phyloP scores from a whole-genome alignment of 1,139 yeast species.

The Diutina siamensis region DNA sequence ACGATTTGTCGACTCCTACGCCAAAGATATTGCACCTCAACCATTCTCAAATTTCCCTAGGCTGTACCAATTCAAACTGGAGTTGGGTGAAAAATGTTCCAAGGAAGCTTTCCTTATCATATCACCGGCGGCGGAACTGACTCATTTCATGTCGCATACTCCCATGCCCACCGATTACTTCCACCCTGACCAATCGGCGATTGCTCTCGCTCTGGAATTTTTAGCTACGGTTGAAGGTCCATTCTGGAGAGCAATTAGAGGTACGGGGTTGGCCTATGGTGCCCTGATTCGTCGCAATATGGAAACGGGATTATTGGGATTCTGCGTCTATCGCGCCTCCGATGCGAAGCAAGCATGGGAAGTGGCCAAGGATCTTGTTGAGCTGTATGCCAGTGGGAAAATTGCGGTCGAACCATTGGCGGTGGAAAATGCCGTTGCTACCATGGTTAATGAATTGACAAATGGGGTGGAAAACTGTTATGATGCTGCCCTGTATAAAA shows the following conservation, averaged over 20 bases:
- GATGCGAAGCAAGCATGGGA: constrained; percentile 66
- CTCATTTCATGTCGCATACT: constrained; percentile 56
- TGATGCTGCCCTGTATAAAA: constrained; percentile 57
- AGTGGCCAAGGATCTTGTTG: constrained; percentile 58
- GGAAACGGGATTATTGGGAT: constrained; percentile 60
- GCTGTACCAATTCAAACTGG: constrained; percentile 42
- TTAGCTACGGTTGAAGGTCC: constrained; percentile 92
- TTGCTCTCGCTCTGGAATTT: constrained; percentile 66
- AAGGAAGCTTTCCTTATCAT: constrained; percentile 53
- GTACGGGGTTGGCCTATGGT: constrained; percentile 92
- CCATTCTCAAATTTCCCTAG: constrained; percentile 33
- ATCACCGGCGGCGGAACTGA: constrained; percentile 80
- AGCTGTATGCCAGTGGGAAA: constrained; percentile 44
- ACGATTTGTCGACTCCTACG: constrained; percentile 18
- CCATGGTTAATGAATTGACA: constrained; percentile 63
- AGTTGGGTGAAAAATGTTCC: constrained; percentile 42
- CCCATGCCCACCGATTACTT: constrained; percentile 53
- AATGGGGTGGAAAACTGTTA: constrained; percentile 47
- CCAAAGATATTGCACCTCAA: constrained; percentile 8
- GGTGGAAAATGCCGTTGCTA: constrained; percentile 64
- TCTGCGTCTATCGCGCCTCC: constrained; percentile 70
- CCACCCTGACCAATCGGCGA: constrained; percentile 57
- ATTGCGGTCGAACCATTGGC: constrained; percentile 43
- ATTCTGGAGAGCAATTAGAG: constrained; percentile 93
- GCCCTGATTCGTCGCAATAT: constrained; percentile 45